phyloP scores from a whole-genome alignment of 495 filamentous ascomycete species.

The Xylaria cubensis region DNA sequence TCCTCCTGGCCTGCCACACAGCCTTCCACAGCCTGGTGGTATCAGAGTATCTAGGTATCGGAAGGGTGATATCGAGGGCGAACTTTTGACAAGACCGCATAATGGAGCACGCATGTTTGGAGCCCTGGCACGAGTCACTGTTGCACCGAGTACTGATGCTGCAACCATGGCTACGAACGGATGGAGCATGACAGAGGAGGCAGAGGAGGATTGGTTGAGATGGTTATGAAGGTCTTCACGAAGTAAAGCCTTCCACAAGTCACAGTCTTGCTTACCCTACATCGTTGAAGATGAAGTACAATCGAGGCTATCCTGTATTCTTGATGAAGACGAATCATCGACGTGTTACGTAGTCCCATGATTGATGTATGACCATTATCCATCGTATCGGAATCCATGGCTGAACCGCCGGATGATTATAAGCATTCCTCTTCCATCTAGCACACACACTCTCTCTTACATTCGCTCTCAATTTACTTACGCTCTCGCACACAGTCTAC shows the following conservation, averaged over 20 bases:
- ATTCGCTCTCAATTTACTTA: too few relatives aligned
- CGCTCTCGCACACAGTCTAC: too few relatives aligned
- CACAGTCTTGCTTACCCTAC: not conserved
- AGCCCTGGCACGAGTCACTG: not conserved
- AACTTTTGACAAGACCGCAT: slow-evolving; percentile 12
- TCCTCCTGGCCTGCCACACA: too few relatives aligned
- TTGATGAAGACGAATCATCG: not conserved
- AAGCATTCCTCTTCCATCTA: not conserved
- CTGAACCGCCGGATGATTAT: slow-evolving; percentile 4
- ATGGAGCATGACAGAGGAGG: not conserved
- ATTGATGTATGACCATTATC: not conserved
- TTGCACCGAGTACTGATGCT: not conserved
- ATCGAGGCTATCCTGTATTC: too few relatives aligned
- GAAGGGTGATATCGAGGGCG: not conserved
- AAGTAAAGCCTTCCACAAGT: not conserved
- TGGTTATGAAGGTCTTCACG: not conserved
- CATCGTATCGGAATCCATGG: slow-evolving; percentile 4
- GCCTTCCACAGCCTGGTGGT: not conserved
- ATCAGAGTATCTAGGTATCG: not conserved
- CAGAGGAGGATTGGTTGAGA: not conserved
- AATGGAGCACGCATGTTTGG: not conserved
- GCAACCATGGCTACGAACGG: too few relatives aligned
- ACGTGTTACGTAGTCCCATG: not conserved
- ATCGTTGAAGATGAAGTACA: too few relatives aligned
- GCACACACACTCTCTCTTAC: too few relatives aligned